Conservation (phyloP, 1,139 yeast species). For the Taiozyma sp. region DNA sequence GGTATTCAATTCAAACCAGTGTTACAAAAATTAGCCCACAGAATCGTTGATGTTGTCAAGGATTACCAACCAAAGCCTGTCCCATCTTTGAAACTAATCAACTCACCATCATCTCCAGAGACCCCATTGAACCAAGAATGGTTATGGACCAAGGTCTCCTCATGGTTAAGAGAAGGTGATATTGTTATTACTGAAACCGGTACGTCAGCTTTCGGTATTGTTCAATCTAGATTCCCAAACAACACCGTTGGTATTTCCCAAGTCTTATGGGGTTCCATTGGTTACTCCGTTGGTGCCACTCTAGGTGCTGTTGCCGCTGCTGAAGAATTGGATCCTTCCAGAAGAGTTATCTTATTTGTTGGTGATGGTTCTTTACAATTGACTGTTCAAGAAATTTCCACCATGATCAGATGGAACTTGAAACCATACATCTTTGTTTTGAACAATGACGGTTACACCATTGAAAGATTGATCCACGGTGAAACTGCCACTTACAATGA, state of each 20-base stretch:
- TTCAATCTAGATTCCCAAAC: constrained; percentile 73
- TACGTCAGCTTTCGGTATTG: constrained; percentile 85
- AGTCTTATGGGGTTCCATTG: constrained; percentile 89
- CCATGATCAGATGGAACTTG: constrained; percentile 76
- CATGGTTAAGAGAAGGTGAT: constrained; percentile 78
- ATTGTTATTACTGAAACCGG: constrained; percentile 84
- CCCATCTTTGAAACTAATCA: constrained; percentile 35
- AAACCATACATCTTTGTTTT: constrained; percentile 79
- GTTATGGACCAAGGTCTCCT: constrained; percentile 74
- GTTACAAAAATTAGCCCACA: constrained; percentile 42
- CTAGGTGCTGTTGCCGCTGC: constrained; percentile 86
- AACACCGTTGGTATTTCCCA: constrained; percentile 77
- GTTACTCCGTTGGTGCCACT: constrained; percentile 82
- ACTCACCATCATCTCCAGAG: constrained; percentile 29
- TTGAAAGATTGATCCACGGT: constrained; percentile 87
- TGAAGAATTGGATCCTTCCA: constrained; percentile 61
- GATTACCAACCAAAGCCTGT: constrained; percentile 43
- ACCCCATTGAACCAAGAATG: constrained; percentile 64
- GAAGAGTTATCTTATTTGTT: constrained; percentile 75
- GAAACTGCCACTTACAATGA: constrained; percentile 71
- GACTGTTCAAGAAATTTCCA: constrained; percentile 83
- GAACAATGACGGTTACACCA: constrained; percentile 86
- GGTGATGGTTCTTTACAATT: constrained; percentile 92
- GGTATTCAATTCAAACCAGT: constrained; percentile 76
- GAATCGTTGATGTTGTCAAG: constrained; percentile 34